Conservation (phyloP, 768 basidiomycete genomes). For the Crassisporium funariophilum region DNA sequence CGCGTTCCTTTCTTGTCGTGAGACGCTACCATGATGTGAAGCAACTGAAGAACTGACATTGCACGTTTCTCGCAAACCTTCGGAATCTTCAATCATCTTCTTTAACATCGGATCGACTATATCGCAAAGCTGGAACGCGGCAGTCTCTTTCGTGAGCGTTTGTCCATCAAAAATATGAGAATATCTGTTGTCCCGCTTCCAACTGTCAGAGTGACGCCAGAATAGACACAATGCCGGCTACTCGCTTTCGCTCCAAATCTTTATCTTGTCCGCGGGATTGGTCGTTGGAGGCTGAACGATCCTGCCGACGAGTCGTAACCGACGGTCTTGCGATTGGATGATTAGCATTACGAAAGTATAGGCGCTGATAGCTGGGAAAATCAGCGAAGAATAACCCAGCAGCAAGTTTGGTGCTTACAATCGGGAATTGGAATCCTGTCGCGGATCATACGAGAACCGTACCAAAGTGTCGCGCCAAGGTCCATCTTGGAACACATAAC, state of each 20-base stretch:
- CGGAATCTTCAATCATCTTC: constrained; percentile 75
- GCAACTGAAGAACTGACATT: constrained; percentile 55
- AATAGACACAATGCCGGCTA: neutral
- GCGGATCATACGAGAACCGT: constrained; percentile 87
- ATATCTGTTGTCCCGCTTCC: constrained; percentile 42
- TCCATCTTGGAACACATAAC: constrained; percentile 91
- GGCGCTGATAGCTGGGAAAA: constrained; percentile 78
- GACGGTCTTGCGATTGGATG: constrained; percentile 80
- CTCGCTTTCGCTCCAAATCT: constrained; percentile 49
- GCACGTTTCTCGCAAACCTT: constrained; percentile 69
- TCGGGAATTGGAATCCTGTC: constrained; percentile 68
- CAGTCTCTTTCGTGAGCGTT: constrained; percentile 78
- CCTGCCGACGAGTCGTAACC: constrained; percentile 68
- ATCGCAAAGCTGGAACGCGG: constrained; percentile 94
- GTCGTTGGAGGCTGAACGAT: constrained; percentile 45
- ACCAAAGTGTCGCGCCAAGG: constrained; percentile 92
- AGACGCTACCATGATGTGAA: neutral
- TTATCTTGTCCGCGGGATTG: constrained; percentile 43
- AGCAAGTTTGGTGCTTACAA: constrained; percentile 56
- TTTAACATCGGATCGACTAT: constrained; percentile 84
- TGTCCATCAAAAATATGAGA: constrained; percentile 91
- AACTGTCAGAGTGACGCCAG: constrained; percentile 1
- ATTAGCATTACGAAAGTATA: constrained; percentile 88
- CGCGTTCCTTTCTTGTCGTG: constrained; percentile 57
- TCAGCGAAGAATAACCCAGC: constrained; percentile 4